A percentile compares a stretch with the other conserved stretches of the same genome.
Evolutionary conservation across 805 yeast species (phyloP).

Genomic region (Lipomyces orientalis): DNA sequence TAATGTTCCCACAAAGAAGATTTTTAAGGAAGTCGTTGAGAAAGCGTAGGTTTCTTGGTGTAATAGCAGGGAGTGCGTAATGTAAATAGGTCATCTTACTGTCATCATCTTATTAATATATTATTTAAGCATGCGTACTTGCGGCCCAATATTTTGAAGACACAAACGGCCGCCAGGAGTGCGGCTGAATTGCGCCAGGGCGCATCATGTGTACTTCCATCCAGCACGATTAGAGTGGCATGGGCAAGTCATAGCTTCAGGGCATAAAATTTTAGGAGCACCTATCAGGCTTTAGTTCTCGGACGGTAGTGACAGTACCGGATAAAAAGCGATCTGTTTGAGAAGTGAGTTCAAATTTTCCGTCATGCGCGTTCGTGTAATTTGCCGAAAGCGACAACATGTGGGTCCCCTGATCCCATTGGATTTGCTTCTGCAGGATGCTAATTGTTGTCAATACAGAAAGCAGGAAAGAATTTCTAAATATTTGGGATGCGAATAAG

Average conservation of each 20-base stretch:
- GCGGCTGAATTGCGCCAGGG: neutral
- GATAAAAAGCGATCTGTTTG: too few species aligned
- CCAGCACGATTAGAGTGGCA: neutral
- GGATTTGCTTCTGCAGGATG: neutral
- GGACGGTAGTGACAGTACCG: neutral
- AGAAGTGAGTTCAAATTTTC: too few species aligned
- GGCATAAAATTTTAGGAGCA: neutral
- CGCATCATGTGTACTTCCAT: too few species aligned
- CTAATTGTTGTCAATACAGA: neutral
- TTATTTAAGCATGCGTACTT: neutral
- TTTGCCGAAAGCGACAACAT: too few species aligned
- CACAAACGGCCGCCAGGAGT: neutral
- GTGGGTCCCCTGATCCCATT: too few species aligned
- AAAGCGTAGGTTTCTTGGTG: neutral
- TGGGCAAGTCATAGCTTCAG: neutral
- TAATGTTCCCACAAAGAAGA: constrained; percentile 74
- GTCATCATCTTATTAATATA: neutral
- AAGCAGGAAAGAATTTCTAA: neutral
- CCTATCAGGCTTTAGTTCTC: neutral
- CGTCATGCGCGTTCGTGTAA: too few species aligned
- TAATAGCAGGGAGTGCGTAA: neutral
- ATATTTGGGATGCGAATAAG: neutral
- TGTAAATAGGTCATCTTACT: neutral
- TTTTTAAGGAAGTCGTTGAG: constrained; percentile 79
- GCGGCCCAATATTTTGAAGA: neutral